Conservation (phyloP, 345 rosid genomes). For the Eucalyptus cloeziana region DNA sequence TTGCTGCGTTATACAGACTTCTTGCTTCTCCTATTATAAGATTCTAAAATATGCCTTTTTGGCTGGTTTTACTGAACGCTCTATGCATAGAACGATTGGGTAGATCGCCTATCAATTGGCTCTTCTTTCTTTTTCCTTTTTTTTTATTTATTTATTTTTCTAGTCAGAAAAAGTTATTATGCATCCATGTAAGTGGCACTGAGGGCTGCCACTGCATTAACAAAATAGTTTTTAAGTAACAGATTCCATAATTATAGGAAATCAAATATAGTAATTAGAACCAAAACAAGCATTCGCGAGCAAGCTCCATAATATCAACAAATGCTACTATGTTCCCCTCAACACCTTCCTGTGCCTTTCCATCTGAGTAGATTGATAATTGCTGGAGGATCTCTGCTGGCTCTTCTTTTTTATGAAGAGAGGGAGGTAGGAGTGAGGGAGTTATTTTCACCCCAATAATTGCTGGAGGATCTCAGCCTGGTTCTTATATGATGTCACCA, state of each 20-base stretch:
- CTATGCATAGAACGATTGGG: neutral
- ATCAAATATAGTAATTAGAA: neutral
- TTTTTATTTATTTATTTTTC: neutral
- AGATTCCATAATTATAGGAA: too few relatives aligned
- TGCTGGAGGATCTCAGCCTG: neutral
- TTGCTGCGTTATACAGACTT: neutral
- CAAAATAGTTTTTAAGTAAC: too few relatives aligned
- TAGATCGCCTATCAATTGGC: neutral
- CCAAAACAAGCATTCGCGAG: neutral
- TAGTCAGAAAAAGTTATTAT: neutral
- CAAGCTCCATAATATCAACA: neutral
- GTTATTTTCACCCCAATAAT: neutral
- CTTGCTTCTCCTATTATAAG: neutral
- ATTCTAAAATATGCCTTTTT: neutral
- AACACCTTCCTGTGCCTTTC: neutral
- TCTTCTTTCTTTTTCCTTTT: neutral
- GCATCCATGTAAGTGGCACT: neutral
- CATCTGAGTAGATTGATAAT: neutral
- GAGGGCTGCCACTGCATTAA: neutral
- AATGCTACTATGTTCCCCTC: neutral
- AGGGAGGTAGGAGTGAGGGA: too few relatives aligned
- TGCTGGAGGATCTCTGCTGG: neutral
- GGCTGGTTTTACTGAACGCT: neutral
- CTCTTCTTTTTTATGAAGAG: neutral
- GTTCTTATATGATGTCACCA: neutral